Evolutionary conservation across 257 asterid genomes (phyloP).

Genomic region (Salvia miltiorrhiza): DNA sequence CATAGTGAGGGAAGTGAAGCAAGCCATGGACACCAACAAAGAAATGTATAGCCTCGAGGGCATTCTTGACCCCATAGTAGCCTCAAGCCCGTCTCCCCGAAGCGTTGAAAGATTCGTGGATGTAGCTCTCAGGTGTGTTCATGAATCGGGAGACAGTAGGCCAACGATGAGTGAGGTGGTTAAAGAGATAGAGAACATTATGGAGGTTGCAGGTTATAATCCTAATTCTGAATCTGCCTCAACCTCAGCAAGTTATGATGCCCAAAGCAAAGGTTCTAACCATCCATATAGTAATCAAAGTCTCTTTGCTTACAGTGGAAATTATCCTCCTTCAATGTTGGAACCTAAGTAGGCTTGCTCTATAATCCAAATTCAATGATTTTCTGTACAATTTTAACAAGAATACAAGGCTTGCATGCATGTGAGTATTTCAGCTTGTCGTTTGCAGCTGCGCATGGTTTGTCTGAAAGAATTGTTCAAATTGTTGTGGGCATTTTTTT

Average conservation of each 20-base stretch:
- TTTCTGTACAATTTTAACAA: background rate
- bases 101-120: constrained; percentile 65
- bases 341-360: constrained; percentile 47
- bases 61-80: constrained; percentile 62
- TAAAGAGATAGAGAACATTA: constrained; percentile 63
- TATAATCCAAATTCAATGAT: background rate
- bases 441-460: background rate
- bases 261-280: constrained; percentile 31
- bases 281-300: constrained; percentile 73
- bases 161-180: constrained; percentile 82
- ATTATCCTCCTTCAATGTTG: constrained; percentile 34
- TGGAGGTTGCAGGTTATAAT: constrained; percentile 66
- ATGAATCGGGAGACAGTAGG: constrained; percentile 47
- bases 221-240: constrained; percentile 76
- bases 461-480: background rate
- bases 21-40: constrained; percentile 53
- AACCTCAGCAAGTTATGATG: constrained; percentile 66
- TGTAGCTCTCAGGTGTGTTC: constrained; percentile 62
- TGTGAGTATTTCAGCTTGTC: background rate
- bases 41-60: constrained; percentile 55
- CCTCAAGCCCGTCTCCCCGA: constrained; percentile 35
- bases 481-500: background rate
- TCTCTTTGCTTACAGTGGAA: constrained; percentile 55
- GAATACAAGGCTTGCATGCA: background rate
- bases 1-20: constrained; percentile 66